Evolutionary conservation across 805 yeast genomes (phyloP), one percentile per base, ranked within the genome.

Genomic region (Suhomyces prunicola): DNA sequence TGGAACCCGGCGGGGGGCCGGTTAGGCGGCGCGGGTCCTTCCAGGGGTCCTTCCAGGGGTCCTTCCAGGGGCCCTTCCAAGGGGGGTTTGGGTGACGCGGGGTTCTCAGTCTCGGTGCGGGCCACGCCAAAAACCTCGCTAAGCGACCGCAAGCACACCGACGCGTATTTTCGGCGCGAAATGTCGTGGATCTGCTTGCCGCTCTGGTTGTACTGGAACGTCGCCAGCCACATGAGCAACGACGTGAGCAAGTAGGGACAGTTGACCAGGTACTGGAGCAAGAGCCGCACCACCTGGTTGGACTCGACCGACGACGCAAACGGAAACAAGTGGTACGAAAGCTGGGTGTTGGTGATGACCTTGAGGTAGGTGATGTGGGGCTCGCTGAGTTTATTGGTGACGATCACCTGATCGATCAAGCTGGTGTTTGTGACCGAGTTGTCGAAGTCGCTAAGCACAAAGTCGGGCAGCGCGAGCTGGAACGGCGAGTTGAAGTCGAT

Each of bases 311-410:
- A 65, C 15, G 67, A 57, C 1, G 76, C 75, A 60, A 71, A 72
- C 7, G 79, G 79, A 53, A 68, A 72, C 19, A 74, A 48, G 44
- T 65, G 69, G 53, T 52, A 67, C 40, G 69, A 62, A n/a, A 71
- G 54, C n/a, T 63, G 64, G 7, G 73, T 64, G 41, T 57, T 57
- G 15, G 70, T 62, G 39, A 73, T 60, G 12, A 62, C 55, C 40
- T 66, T 62, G 39, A 74, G 58, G 54, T 73, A 74, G n/a, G 59
- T 56, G 24, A 60, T 57, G 61, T 73, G 74, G 6, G 70, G 68
- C 3, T 62, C 70, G 8, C 54, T 51, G 26, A 72, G 60, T 24
- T 60, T 55, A 53, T 69, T 60, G 29, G 65, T 60, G 6, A 29
- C 49, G 19, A 69, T 60, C 26, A 68, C 61, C 27, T 61, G 58